Base-by-base conservation (phyloP, 2,329 filamentous ascomycete species). In the Talaromyces pinophilus region DNA sequence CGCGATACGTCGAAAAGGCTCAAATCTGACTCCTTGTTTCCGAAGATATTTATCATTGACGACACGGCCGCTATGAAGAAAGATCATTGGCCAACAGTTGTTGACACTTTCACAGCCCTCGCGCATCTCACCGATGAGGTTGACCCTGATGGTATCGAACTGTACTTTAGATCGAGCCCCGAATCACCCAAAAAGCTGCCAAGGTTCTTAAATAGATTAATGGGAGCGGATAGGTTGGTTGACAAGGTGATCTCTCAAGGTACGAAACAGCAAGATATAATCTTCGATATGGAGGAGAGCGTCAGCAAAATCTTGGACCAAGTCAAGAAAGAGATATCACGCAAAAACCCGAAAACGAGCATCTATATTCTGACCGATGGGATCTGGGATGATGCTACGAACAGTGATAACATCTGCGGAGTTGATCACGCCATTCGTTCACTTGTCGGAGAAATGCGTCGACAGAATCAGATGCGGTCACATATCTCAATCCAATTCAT, bases 121-220 rank as follows among this genome's bases (percentile, higher is more conserved):
- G 50, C 50, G 17, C 50, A 54, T 54, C 50, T 54, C 50, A 54
- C 50, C 50, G 4, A 54, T n/a, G 4, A 30, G 15, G 28, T 54
- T 54, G 50, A 54, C 15, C 50, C 50, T 54, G 50, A 54, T 54
- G 50, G 50, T n/a, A 54, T 54, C 25, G 50, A 54, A 15, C 1
- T 54, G 28, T 54, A 54, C 50, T 54, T 54, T 54, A 30, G 25
- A n/a, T 54, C 50, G 25, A 54, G 25, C 25, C 50, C 50, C 6
- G 50, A 54, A 0, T 7, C 3, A n/a, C 25, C 50, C 15, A 52
- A n/a, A 5, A 52, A 52, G 6, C 48, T 13, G 13, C 25, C 25
- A 6, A 30, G 10, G 25, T 1, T 28, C 2, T 52, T 13, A 11
- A 30, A 52, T n/a, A 11, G 25, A 30, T 30, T 30, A 30, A 28